phyloP scores from a whole-genome alignment of 164 flowering plant species.

The Kingdonia uniflora region DNA sequence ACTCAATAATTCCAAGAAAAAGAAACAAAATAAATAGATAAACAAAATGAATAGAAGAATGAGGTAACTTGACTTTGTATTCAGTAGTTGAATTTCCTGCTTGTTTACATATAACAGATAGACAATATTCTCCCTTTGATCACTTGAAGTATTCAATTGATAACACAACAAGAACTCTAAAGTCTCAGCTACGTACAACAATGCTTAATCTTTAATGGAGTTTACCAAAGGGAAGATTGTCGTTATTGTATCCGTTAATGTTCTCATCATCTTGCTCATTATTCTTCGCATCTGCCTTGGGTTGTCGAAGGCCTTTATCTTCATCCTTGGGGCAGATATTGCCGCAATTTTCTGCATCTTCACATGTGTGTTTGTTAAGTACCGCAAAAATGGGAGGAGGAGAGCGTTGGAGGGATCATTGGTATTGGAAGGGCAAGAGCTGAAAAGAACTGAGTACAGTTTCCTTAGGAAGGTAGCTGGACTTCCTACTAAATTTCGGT shows the following conservation, averaged over 20 bases:
- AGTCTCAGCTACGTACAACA: not conserved
- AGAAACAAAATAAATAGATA: too few relatives aligned
- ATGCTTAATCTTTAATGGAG: constrained; percentile 38
- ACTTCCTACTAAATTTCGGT: constrained; percentile 53
- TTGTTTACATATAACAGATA: too few relatives aligned
- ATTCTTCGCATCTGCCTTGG: constrained; percentile 31
- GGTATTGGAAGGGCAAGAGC: constrained; percentile 46
- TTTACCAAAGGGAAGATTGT: constrained; percentile 31
- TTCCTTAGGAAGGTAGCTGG: constrained; percentile 80
- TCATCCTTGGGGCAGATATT: constrained; percentile 39
- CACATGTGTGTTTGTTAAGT: constrained; percentile 20
- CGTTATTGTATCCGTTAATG: constrained; percentile 14
- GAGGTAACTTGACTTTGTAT: too few relatives aligned
- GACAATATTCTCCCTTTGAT: too few relatives aligned
- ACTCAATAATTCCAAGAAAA: too few relatives aligned
- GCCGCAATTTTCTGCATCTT: constrained; percentile 37
- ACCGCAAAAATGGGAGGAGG: constrained; percentile 17
- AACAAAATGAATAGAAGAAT: too few relatives aligned
- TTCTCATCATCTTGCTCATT: constrained; percentile 32
- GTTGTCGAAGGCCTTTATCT: constrained; percentile 36
- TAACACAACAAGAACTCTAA: too few relatives aligned
- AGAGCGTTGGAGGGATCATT: constrained; percentile 18
- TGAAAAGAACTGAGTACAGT: constrained; percentile 60
- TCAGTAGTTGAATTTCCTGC: too few relatives aligned
- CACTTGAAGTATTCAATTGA: too few relatives aligned